Base-by-base conservation (phyloP, 768 basidiomycete species). In the Cantharellus cinnabarinus region DNA sequence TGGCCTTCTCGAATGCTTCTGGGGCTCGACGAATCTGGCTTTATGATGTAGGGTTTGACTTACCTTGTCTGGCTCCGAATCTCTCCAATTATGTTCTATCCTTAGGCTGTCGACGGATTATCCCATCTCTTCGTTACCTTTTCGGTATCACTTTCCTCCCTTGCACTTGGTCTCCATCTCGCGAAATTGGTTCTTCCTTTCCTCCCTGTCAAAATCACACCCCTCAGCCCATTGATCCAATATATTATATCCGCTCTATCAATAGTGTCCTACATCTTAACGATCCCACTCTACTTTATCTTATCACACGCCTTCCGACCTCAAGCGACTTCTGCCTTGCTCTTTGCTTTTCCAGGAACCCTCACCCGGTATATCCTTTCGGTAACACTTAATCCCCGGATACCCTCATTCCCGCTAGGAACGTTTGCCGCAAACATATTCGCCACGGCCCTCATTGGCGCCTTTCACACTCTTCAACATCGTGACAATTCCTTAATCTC, bases 271-370 rank as follows among this genome's bases (percentile, higher is more conserved):
- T 93, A 93, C 68, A 80, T 77, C 58, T 82, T 84, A 20, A 79
- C 82, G 35, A 78, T 87, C 61, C 79, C 86, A 48, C 72, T 84
- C 3, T 94, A 90, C 73, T 85, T 87, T 68, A 73, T 80, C 57
- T 76, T 89, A 59, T 77, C 88, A 5, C 67, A 72, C 29, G 67
- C 68, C 53, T 89, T 77, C 72, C 84, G 93, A 34, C 81, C 82
- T 59, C 75, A 83, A 67, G 88, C 82, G 35, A 88, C 87, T 37
- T 84, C 94, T 58, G 84, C 94, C 10, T 76, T 98, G 39, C 70
- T 97, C 14, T 89, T 97, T 68, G 80, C 84, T 14, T 94, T 84
- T 64, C 89, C 91, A 14, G 95, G 94, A 34, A 79, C 89, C 3
- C 74, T 95, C 59, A 78, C 83, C 4, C 83, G 95, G 60, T 97